Percentiles rank a stretch among this genome's conserved stretches.
Conservation (phyloP, 148 eudicot genomes). For the Rhododendron simsii region DNA sequence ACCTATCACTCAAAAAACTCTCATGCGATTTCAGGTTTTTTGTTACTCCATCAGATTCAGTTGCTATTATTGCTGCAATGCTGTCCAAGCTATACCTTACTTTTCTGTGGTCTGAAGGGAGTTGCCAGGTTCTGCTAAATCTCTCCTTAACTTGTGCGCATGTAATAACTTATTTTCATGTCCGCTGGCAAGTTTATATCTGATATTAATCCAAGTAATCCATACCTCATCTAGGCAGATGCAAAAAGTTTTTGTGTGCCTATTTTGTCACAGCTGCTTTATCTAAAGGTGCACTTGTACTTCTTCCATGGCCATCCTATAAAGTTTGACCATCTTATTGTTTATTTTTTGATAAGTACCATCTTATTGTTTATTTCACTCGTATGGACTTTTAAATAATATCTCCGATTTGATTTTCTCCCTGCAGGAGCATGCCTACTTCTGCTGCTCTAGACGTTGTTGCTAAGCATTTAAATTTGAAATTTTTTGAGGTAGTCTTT, state of each 20-base stretch:
- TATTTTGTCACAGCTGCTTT: neutral
- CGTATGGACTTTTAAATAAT: neutral
- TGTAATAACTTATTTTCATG: neutral
- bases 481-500: slow-evolving; percentile 78
- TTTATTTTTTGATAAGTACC: neutral
- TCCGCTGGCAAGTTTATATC: neutral
- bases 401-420: slow-evolving; percentile 8
- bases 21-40: slow-evolving; percentile 60
- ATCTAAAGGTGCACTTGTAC: neutral
- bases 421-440: slow-evolving; percentile 96
- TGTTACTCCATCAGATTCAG: slow-evolving; percentile 96
- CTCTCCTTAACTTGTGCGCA: neutral
- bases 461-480: slow-evolving; percentile 72
- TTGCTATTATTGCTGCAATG: slow-evolving; percentile 98
- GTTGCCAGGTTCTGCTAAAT: slow-evolving; percentile 71
- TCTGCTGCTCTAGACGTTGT: slow-evolving; percentile 99
- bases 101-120: slow-evolving; percentile 91
- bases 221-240: neutral
- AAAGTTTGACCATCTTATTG: slow-evolving; percentile 7
- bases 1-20: slow-evolving; percentile 4
- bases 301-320: neutral
- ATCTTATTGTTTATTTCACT: slow-evolving; percentile 9
- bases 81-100: slow-evolving; percentile 85
- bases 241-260: neutral
- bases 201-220: neutral